Base-by-base conservation (phyloP, 2,329 filamentous ascomycete species). In the Epichloe sibirici region DNA sequence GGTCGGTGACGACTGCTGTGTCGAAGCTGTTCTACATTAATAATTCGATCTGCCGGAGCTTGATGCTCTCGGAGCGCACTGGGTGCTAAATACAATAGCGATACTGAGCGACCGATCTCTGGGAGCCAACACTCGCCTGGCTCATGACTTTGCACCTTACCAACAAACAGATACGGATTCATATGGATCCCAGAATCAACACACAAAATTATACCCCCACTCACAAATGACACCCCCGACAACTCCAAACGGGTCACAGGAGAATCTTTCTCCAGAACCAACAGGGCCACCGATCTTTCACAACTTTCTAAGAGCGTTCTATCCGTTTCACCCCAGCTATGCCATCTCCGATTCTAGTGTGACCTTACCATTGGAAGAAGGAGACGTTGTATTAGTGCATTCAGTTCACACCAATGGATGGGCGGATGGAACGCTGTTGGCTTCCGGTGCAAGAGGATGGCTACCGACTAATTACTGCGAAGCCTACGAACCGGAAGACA, bases 381-480 rank as follows among this genome's bases (percentile, higher is more conserved):
- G 93, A 54, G 93, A 98, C 63, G 81, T 98, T 48, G 85, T 98
- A 51, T 72, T 98, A 53, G 86, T 98, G 23, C 93, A 98, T 68
- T 96, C 93, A 4, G 88, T 97, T 59, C 93, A 98, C 69, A 93
- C 89, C 55, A 98, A 97, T 71, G 93, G 93, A 60, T 98, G 93
- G 93, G 93, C 93, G 35, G 93, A 98, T 67, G 93, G 93, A 49
- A 98, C 93, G 1, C 74, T 96, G 42, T 72, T 98, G 56, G 79
- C 85, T 25, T 88, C 90, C 3, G 91, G 91, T 28, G 86, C 86
- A 49, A 80, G 93, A 59, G 93, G 93, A 57, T 98, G 93, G 93
- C 74, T 98, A 55, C 93, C 93, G 3, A 98, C 93, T 8, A 98
- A 98, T 69, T 98, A 97, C 67, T 98, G 93, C 73, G 90, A 96